Evolutionary conservation across 805 yeast genomes (phyloP).

Genomic region (Teunomyces aglyptinius): DNA sequence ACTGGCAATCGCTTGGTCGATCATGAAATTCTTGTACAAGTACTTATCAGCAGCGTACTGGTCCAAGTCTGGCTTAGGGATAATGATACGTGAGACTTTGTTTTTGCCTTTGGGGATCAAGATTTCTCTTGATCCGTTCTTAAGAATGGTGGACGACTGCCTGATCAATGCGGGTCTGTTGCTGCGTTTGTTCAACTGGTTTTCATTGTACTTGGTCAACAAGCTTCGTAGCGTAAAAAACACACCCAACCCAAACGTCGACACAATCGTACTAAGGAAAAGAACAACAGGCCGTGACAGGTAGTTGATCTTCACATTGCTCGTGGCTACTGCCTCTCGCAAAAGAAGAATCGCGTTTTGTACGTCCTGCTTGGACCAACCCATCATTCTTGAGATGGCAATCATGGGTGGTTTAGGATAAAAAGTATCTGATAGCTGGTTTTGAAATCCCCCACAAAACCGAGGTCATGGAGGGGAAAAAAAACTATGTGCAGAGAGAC

Average conservation of each 20-base stretch:
- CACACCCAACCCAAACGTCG: constrained; percentile 41
- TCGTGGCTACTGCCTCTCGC: constrained; percentile 37
- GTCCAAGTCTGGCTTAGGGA: constrained; percentile 49
- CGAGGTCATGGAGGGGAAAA: background rate
- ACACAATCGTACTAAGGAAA: constrained; percentile 37
- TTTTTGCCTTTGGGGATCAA: constrained; percentile 46
- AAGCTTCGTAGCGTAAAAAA: constrained; percentile 30
- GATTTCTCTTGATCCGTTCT: constrained; percentile 47
- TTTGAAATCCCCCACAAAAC: background rate
- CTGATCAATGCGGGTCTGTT: constrained; percentile 38
- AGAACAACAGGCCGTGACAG: constrained; percentile 42
- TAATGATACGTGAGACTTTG: constrained; percentile 38
- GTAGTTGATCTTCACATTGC: constrained; percentile 38
- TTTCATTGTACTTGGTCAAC: constrained; percentile 30
- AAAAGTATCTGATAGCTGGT: background rate
- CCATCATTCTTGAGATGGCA: constrained; percentile 31
- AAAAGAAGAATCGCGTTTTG: constrained; percentile 31
- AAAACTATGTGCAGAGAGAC: background rate
- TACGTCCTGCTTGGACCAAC: constrained; percentile 33
- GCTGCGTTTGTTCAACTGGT: constrained; percentile 19
- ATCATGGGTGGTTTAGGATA: constrained; percentile 23
- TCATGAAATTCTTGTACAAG: constrained; percentile 46
- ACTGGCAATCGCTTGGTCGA: constrained; percentile 27
- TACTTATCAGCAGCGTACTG: constrained; percentile 56
- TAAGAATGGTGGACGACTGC: constrained; percentile 41